phyloP scores from a whole-genome alignment of 495 filamentous ascomycete genomes.

The Lepidopterella palustris region DNA sequence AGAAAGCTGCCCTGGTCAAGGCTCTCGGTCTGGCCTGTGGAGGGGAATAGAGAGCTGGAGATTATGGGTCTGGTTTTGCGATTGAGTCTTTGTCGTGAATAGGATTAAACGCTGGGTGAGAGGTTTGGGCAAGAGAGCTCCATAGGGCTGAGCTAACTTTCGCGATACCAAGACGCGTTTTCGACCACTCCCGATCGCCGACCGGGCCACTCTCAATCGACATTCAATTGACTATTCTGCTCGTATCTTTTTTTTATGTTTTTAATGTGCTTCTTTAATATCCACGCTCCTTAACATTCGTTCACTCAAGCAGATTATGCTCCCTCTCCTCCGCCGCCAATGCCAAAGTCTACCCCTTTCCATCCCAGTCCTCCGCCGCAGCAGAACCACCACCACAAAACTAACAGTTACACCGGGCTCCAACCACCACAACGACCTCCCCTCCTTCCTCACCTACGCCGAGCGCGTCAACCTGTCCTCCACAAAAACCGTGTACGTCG shows the following conservation, averaged over 20 bases:
- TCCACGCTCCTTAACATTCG: not conserved
- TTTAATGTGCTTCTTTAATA: constrained; percentile 11
- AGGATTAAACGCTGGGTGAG: not conserved
- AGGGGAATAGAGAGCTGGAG: constrained; percentile 1
- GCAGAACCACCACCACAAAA: constrained; percentile 17
- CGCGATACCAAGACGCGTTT: too few species aligned
- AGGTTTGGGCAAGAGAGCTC: not conserved
- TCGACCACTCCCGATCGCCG: too few species aligned
- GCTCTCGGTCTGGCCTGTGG: too few species aligned
- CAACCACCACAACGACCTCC: constrained; percentile 53
- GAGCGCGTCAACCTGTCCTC: constrained; percentile 46
- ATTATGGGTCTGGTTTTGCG: constrained; percentile 1
- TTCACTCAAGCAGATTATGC: not conserved
- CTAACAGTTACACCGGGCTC: constrained; percentile 36
- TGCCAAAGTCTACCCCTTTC: not conserved
- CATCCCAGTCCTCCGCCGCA: constrained; percentile 3
- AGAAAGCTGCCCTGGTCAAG: too few species aligned
- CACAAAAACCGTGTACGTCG: constrained; percentile 50
- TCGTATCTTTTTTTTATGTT: too few species aligned
- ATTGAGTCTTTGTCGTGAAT: not conserved
- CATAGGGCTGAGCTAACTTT: constrained; percentile 14
- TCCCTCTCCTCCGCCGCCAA: constrained; percentile 4
- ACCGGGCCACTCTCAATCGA: too few species aligned
- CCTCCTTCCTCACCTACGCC: constrained; percentile 68
- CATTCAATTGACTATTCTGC: too few species aligned